Conservation (phyloP, 768 basidiomycete species). For the Leucosporidium creatinivorum region DNA sequence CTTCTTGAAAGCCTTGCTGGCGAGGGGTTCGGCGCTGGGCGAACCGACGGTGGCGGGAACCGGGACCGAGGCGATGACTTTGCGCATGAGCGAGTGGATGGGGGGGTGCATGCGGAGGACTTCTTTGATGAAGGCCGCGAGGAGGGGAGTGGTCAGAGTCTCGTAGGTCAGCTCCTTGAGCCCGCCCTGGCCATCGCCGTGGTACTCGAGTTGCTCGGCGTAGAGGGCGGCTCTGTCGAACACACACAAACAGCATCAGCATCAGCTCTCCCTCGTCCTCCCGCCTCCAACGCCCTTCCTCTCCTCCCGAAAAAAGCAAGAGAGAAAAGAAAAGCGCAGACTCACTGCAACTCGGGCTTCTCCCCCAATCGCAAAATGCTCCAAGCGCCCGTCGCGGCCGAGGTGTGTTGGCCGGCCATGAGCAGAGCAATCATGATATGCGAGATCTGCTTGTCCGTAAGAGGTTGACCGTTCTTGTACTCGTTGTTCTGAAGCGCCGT, state of each 20-base stretch:
- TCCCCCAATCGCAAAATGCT: conserved; percentile 75
- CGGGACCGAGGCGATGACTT: conserved; percentile 74
- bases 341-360: conserved; percentile 65
- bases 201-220: conserved; percentile 77
- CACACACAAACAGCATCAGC: no score
- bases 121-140: conserved; percentile 87
- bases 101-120: conserved; percentile 89
- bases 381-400: conserved; percentile 88
- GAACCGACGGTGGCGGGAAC: conserved; percentile 74
- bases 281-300: no score
- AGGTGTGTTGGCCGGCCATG: conserved; percentile 99
- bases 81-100: conserved; percentile 90
- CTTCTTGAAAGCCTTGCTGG: conserved; percentile 17
- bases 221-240: conserved; percentile 67
- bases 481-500: conserved; percentile 71
- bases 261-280: no score
- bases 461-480: conserved; percentile 69
- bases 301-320: not conserved
- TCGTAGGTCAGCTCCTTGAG: conserved; percentile 77
- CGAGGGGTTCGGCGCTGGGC: conserved; percentile 50
- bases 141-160: conserved; percentile 72
- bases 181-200: conserved; percentile 54
- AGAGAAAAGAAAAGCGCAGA: conserved; percentile 21
- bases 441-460: conserved; percentile 85
- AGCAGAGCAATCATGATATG: conserved; percentile 98